Evolutionary conservation across 768 basidiomycete genomes (phyloP), one percentile per base, ranked within the genome.

Genomic region (Lepiota venenata): DNA sequence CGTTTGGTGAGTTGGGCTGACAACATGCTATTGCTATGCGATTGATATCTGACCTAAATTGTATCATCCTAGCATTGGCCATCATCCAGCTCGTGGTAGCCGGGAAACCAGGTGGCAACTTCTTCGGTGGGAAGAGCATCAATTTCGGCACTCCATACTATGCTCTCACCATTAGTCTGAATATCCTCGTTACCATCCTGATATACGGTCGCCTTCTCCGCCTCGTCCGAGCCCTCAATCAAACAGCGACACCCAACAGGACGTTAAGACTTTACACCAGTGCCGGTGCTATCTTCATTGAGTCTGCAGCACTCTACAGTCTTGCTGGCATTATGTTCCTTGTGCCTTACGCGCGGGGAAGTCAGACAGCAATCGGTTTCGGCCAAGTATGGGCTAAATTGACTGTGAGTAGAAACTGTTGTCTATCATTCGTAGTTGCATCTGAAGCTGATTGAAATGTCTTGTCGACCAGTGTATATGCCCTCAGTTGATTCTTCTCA

Each of bases 331-430:
- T 75, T 48, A 66, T 69, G 57, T 74, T 71, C 58, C 60, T 75
- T 36, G 64, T 74, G 55, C 66, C 71, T 2, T 75, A 73, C 57
- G 73, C 72, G 0, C 52, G 65, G 10, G 64, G 64, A 32, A 68
- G 66, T 45, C 64, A 64, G 14, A 64, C 70, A 16, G 64, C 68
- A 2, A 68, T 70, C 37, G 66, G 69, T 8, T 71, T 76, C 54
- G 70, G 70, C 32, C 72, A 72, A 49, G 67, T 76, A 25, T 76
- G 73, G 69, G 68, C 71, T 3, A 74, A 74, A 58, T 64, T 75
- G 52, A 69, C 70, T 36, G 75, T 76, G 55, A 45, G 73, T 69
- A 25, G 29, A 25, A 21, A 27, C 18, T 39, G 18, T 38, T 8
- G 25, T 44, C 1, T 35, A 27, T 7, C 22, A 20, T 7, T 25